Evolutionary conservation across 1,139 yeast genomes (phyloP).

Genomic region (Kluyveromyces sp.): DNA sequence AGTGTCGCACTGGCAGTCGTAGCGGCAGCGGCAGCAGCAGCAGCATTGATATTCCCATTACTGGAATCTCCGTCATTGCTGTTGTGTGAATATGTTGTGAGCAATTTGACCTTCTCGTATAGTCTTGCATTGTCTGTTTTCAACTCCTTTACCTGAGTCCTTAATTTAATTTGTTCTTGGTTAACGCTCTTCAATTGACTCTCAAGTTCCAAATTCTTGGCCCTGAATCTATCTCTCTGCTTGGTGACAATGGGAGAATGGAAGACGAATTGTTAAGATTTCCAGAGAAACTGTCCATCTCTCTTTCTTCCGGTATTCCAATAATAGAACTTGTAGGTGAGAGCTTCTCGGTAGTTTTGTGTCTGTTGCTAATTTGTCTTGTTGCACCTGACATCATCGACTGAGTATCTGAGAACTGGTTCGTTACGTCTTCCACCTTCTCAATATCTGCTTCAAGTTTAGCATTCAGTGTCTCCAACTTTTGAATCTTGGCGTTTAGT

Average conservation of each 20-base stretch:
- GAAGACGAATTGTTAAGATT: slow-evolving; percentile 29
- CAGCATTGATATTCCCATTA: too few relatives aligned
- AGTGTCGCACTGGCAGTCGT: slow-evolving; percentile 8
- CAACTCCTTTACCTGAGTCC: slow-evolving; percentile 54
- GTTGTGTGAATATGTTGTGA: slow-evolving; percentile 43
- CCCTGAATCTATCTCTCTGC: slow-evolving; percentile 87
- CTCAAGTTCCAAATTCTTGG: slow-evolving; percentile 73
- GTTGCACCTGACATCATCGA: slow-evolving; percentile 59
- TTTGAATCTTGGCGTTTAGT: slow-evolving; percentile 33
- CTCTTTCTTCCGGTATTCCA: slow-evolving; percentile 35
- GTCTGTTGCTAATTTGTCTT: slow-evolving; percentile 36
- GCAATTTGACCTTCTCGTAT: slow-evolving; percentile 72
- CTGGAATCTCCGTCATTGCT: too few relatives aligned
- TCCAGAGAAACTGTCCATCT: slow-evolving; percentile 8
- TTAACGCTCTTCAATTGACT: slow-evolving; percentile 63
- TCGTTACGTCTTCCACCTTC: slow-evolving; percentile 34
- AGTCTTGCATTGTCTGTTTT: slow-evolving; percentile 71
- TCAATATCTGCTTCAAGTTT: slow-evolving; percentile 71
- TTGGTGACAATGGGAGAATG: slow-evolving; percentile 79
- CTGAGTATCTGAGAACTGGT: slow-evolving; percentile 48
- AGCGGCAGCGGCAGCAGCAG: slow-evolving; percentile 8
- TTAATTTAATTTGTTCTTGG: slow-evolving; percentile 48
- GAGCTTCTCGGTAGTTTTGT: slow-evolving; percentile 15
- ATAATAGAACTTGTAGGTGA: slow-evolving; percentile 47
- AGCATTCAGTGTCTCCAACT: slow-evolving; percentile 42